These are phyloP conservation scores for Nicotiana sylvestris DNA, from an alignment of 257 asterid genomes.

Conservation along the genomic window DNA sequence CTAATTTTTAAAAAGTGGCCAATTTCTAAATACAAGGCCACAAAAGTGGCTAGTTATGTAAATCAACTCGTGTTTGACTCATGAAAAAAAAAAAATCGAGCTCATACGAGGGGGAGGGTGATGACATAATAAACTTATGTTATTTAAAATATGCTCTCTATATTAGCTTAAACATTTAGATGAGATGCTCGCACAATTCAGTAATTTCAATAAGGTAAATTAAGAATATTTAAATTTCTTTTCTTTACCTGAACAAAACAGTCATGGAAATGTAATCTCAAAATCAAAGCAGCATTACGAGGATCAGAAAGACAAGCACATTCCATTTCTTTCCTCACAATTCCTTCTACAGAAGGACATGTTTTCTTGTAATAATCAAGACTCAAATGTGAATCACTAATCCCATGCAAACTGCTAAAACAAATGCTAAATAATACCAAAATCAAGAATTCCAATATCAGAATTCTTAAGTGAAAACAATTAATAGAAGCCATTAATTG, in stretches of 20 bases:
- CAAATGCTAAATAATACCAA: slow-evolving; percentile 22
- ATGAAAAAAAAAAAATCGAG: no score
- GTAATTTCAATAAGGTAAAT: not conserved
- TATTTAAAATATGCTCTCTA: not conserved
- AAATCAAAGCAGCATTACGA: slow-evolving; percentile 76
- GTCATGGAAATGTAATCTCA: slow-evolving; percentile 75
- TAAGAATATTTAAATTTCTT: not conserved
- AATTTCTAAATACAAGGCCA: not conserved
- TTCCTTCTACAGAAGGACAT: slow-evolving; percentile 58
- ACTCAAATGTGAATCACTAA: slow-evolving; percentile 55
- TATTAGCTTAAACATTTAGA: not conserved
- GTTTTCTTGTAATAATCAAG: slow-evolving; percentile 65
- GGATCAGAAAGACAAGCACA: slow-evolving; percentile 88
- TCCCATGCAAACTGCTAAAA: slow-evolving; percentile 25
- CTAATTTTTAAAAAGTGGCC: not conserved
- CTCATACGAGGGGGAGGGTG: not conserved
- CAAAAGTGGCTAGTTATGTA: not conserved
- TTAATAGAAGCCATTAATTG: slow-evolving; percentile 32
- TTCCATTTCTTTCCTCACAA: slow-evolving; percentile 78
- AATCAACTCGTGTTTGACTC: not conserved
- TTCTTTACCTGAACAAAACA: slow-evolving; percentile 75
- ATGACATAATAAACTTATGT: no score
- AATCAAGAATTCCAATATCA: slow-evolving; percentile 30
- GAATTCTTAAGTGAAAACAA: slow-evolving; percentile 22
- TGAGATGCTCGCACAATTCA: not conserved